phyloP scores from a whole-genome alignment of 768 basidiomycete genomes.

The Glaciozyma martinii region DNA sequence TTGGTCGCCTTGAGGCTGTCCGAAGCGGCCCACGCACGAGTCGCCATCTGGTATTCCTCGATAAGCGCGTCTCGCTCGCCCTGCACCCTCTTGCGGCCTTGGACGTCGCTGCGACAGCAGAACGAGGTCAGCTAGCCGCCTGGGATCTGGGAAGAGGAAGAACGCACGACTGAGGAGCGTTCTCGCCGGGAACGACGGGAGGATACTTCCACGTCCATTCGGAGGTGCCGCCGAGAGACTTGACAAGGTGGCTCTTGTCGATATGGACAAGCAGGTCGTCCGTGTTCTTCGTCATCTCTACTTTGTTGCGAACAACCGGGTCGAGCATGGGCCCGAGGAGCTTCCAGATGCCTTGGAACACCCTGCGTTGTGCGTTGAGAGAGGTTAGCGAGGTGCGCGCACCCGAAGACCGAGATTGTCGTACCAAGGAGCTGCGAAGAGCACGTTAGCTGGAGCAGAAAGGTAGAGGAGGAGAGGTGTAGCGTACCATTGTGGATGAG shows the following conservation, averaged over 20 bases:
- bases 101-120: constrained; percentile 2
- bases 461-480: background rate
- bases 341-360: constrained; percentile 34
- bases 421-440: background rate
- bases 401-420: background rate
- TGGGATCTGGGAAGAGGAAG: no score
- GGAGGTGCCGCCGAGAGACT: constrained; percentile 28
- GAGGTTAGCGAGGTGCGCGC: background rate
- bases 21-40: constrained; percentile 25
- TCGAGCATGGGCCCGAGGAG: constrained; percentile 31
- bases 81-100: constrained; percentile 14
- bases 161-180: constrained; percentile 19
- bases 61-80: constrained; percentile 12
- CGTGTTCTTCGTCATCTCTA: constrained; percentile 26
- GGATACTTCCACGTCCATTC: constrained; percentile 32
- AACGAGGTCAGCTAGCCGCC: no score
- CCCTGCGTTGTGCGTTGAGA: constrained; percentile 28
- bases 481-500: constrained; percentile 25
- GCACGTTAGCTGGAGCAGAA: background rate
- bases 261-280: constrained; percentile 16
- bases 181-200: constrained; percentile 29
- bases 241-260: constrained; percentile 23
- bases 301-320: constrained; percentile 33
- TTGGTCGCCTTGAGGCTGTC: background rate
- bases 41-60: constrained; percentile 19